Evolutionary conservation across 805 yeast genomes (phyloP), one percentile per base, ranked within the genome.

Genomic region (Metschnikowia kunwiensis): DNA sequence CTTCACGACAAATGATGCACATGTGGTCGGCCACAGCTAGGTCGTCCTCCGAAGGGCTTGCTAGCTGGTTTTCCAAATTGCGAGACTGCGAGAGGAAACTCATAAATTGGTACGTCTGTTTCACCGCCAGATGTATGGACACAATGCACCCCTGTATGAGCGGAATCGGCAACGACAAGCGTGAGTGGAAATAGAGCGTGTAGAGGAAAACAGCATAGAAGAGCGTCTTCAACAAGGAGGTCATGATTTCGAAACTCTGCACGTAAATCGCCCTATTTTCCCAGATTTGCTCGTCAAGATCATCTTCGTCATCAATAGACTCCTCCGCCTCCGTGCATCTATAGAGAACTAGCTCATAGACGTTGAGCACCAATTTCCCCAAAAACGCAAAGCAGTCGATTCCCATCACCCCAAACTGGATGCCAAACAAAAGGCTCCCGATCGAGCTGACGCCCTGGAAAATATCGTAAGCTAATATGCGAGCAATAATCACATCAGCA

Each of bases 1-100:
- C 95, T 49, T 93, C 97, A 50, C 95, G 78, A 62, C 98, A 91
- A 26, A 91, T 83, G 43, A 87, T 87, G 61, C 98, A 85, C 55
- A 55, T 66, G 62, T 81, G 82, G 44, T 76, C 80, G 13, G 78
- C 70, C 5, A 63, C 49, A 1, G 43, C 74, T 39, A 85, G 65
- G 29, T 85, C 89, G 19, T 64, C 75, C 9, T 58, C 67, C 1
- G 80, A 65, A 3, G 96, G 95, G 42, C 77, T 73, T 6, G 65
- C 63, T 34, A 93, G 66, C 44, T 73, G 77, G 18, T 70, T 65
- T 44, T 84, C 87, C 51, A 93, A 63, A 49, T 79, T 76, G 32
- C 75, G 74, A 8, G 83, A 63, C 43, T 77, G 79, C 38, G 77
- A 71, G 26, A 81, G 54, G 38, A 77, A 60, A 35, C 74, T 64